Percentiles rank a stretch among this genome's conserved stretches.
Evolutionary conservation across 441 rosid genomes (phyloP).

Genomic region (Eruca vesicaria): DNA sequence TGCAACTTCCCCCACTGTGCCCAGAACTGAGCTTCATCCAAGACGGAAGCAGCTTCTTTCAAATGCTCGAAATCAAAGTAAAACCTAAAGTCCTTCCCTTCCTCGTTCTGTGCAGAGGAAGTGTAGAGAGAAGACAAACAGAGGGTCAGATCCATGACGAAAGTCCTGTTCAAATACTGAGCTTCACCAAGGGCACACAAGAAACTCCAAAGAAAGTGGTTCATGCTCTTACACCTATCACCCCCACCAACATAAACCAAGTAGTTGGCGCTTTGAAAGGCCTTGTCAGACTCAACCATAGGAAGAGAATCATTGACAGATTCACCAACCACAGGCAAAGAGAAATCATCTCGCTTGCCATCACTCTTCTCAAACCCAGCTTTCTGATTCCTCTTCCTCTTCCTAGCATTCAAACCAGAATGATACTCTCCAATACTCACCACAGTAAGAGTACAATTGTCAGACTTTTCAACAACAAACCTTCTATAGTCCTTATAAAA

Average conservation of each 20-base stretch:
- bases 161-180: slow-evolving; percentile 77
- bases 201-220: slow-evolving; percentile 91
- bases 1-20: slow-evolving; percentile 81
- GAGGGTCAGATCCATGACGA: slow-evolving; percentile 83
- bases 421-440: slow-evolving; percentile 77
- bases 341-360: slow-evolving; percentile 30
- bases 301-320: slow-evolving; percentile 78
- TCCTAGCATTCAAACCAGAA: slow-evolving; percentile 82
- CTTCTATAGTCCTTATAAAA: slow-evolving; percentile 88
- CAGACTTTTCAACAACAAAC: slow-evolving; percentile 59
- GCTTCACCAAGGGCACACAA: slow-evolving; percentile 96
- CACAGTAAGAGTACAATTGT: slow-evolving; percentile 64
- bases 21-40: slow-evolving; percentile 93
- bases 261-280: slow-evolving; percentile 65
- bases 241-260: slow-evolving; percentile 81
- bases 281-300: slow-evolving; percentile 67
- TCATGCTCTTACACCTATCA: slow-evolving; percentile 91
- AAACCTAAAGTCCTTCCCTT: slow-evolving; percentile 91
- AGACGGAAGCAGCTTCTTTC: slow-evolving; percentile 82
- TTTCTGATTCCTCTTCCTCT: slow-evolving; percentile 73
- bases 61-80: slow-evolving; percentile 94
- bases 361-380: slow-evolving; percentile 59
- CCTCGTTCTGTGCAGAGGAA: slow-evolving; percentile 71
- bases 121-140: slow-evolving; percentile 76
- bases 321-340: slow-evolving; percentile 70